Conservation (phyloP, 2,329 filamentous ascomycete genomes). For the Aspergillus viridinutans region DNA sequence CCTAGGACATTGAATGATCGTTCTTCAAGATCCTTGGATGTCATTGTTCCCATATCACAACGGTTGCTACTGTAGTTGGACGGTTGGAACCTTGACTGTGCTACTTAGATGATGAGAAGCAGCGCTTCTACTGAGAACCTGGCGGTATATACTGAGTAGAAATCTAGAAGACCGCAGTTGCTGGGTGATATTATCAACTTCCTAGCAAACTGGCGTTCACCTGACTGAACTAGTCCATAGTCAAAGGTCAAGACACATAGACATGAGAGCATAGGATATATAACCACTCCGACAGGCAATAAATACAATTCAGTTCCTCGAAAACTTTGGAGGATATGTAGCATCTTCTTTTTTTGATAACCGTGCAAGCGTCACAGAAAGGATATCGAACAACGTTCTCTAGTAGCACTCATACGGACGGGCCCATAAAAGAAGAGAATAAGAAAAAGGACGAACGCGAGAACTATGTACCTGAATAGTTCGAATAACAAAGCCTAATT, state of each 20-base stretch:
- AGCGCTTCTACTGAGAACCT: background rate
- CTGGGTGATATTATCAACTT: background rate
- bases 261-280: background rate
- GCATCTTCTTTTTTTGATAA: background rate
- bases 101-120: background rate
- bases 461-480: background rate
- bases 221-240: conserved; percentile 11
- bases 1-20: background rate
- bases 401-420: background rate
- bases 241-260: conserved; percentile 1
- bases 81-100: background rate
- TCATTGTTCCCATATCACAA: background rate
- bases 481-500: background rate
- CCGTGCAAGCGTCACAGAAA: background rate
- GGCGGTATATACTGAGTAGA: background rate
- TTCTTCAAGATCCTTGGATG: background rate
- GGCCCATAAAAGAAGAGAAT: background rate
- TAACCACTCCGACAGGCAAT: background rate
- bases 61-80: background rate
- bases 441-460: background rate
- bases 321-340: background rate
- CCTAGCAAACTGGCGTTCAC: conserved; percentile 1
- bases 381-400: background rate
- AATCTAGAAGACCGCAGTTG: background rate
- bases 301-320: background rate